These are phyloP conservation scores for Pseudogymnoascus pannorum DNA, from an alignment of 2,329 filamentous ascomycete genomes.

Conservation along the genomic window DNA sequence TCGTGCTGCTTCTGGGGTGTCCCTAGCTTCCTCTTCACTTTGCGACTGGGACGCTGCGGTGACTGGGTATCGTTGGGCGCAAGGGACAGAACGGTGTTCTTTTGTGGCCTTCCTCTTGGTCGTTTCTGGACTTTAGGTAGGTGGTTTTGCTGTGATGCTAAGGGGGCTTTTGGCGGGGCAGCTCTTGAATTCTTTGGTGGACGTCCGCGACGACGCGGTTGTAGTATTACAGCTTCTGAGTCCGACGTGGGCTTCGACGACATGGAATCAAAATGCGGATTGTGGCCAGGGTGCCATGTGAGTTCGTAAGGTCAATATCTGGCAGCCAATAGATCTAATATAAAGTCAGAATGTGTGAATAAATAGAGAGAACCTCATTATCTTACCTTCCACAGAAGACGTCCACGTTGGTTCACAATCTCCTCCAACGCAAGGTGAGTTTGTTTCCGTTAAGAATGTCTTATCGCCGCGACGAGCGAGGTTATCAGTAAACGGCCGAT, in stretches of 20 bases:
- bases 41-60: background rate
- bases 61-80: background rate
- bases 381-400: background rate
- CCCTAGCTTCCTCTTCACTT: background rate
- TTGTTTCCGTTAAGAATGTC: slow-evolving; percentile 5
- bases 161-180: background rate
- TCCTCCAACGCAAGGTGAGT: slow-evolving; percentile 3
- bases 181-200: background rate
- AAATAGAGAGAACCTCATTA: background rate
- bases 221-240: slow-evolving; percentile 9
- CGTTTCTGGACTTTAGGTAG: background rate
- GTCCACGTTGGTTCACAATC: background rate
- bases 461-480: slow-evolving; percentile 4
- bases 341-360: background rate
- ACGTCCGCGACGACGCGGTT: slow-evolving; percentile 5
- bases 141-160: background rate
- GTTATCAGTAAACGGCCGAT: slow-evolving; percentile 1
- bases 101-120: background rate
- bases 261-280: slow-evolving; percentile 6
- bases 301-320: background rate
- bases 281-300: background rate
- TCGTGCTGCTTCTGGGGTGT: slow-evolving; percentile 1
- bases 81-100: background rate
- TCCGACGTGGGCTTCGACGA: slow-evolving; percentile 8
- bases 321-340: background rate